Conservation (phyloP, 2,329 filamentous ascomycete genomes). For the Cadophora malorum region DNA sequence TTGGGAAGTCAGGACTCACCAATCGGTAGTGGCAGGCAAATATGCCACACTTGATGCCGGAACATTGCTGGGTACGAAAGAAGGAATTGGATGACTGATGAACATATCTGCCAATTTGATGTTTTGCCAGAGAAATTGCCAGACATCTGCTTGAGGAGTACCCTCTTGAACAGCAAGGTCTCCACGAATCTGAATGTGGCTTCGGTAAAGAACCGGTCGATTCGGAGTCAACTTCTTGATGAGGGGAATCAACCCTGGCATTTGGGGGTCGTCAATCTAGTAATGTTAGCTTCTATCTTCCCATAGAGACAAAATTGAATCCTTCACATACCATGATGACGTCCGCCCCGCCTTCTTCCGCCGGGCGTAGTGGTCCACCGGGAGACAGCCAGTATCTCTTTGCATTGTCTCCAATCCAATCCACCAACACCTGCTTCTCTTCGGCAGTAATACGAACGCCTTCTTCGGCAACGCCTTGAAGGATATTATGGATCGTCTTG, state of each 20-base stretch:
- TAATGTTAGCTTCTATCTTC: neutral
- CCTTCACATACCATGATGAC: conserved; percentile 64
- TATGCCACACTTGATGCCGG: conserved; percentile 72
- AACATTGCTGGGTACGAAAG: conserved; percentile 75
- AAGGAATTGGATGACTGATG: conserved; percentile 79
- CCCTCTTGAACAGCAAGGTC: conserved; percentile 70
- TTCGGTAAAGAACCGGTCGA: conserved; percentile 81
- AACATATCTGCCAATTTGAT: conserved; percentile 78
- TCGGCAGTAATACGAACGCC: conserved; percentile 68
- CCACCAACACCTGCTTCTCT: conserved; percentile 66
- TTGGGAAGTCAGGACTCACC: conserved; percentile 52
- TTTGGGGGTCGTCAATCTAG: conserved; percentile 80
- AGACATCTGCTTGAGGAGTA: conserved; percentile 74
- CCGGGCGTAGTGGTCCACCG: conserved; percentile 69
- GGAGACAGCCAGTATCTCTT: conserved; percentile 74
- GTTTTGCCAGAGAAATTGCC: conserved; percentile 76
- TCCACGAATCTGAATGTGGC: conserved; percentile 81
- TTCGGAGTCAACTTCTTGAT: conserved; percentile 74
- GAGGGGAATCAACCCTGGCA: conserved; percentile 78
- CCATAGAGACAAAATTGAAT: conserved; percentile 10
- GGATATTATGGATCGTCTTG: conserved; percentile 88
- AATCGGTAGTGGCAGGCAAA: conserved; percentile 82
- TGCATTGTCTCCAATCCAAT: conserved; percentile 78
- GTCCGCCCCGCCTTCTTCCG: conserved; percentile 75
- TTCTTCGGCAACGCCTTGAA: conserved; percentile 76